Evolutionary conservation across 1,284 basidiomycete genomes (phyloP), one percentile per base, ranked within the genome.

Genomic region (Ustilago lituana): DNA sequence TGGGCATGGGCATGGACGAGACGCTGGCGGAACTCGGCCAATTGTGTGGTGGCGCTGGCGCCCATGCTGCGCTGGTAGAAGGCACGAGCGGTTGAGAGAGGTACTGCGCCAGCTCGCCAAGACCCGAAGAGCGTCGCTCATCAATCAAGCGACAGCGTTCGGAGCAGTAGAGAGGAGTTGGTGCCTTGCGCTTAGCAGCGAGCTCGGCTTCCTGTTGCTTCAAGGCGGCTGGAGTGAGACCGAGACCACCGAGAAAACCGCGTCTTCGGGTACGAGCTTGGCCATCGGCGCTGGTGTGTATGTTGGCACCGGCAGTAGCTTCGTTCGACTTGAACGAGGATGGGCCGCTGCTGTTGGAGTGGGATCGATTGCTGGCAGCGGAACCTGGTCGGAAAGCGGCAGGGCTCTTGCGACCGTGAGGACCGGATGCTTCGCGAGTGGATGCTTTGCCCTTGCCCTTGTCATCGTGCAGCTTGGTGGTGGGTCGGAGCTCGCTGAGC

Each of bases 141-240:
- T 78, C 76, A 41, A 78, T 78, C 23, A 59, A 23, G 8, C 74
- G 69, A 37, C 76, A 78, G 49, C 76, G 66, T 40, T 78, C 74
- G 14, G 76, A 78, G 49, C 76, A 78, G 55, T 76, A 78, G 45
- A 78, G 68, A 3, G 72, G 73, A 2, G 69, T 47, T 4, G 65
- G 66, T 15, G 66, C 62, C 49, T 61, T 74, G 43, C 51, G 59
- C 50, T 59, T 71, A 27, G 52, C 55, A 40, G 60, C 48, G 10
- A 72, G 60, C 50, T 59, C 57, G 39, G 67, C 68, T 22, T 74
- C 40, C 29, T 76, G 66, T 35, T 76, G 66, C 48, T 73, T 72
- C 24, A 71, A 29, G 4, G 59, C 55, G 8, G 66, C 70, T 9
- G 73, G 73, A 19, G 73, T 73, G 24, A 76, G 63, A 22, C 58